phyloP scores from a whole-genome alignment of 495 filamentous ascomycete genomes.

The Clavariopsis aquatica region DNA sequence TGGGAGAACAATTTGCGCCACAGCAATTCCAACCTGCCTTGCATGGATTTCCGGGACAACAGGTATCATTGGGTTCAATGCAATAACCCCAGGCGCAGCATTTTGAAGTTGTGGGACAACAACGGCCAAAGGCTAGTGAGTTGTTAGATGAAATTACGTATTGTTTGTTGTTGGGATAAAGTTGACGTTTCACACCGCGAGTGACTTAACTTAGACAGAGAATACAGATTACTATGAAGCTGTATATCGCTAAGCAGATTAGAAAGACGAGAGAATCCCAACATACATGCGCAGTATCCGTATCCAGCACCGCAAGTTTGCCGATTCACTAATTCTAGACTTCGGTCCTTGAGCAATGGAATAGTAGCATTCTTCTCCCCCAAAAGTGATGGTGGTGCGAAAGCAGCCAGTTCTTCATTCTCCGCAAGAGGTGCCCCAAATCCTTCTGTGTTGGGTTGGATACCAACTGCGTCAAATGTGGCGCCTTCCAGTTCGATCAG shows the following conservation, averaged over 20 bases:
- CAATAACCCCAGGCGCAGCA: constrained; percentile 40
- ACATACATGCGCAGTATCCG: constrained; percentile 39
- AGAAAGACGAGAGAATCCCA: neutral
- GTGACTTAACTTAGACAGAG: too few species aligned
- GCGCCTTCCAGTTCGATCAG: neutral
- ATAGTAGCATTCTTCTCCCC: constrained; percentile 24
- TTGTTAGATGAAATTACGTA: too few species aligned
- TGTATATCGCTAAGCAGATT: neutral
- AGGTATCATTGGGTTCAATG: constrained; percentile 27
- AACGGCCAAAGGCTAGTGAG: constrained; percentile 30
- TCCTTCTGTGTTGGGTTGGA: neutral
- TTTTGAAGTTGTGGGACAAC: constrained; percentile 34
- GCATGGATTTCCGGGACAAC: constrained; percentile 39
- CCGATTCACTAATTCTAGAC: constrained; percentile 21
- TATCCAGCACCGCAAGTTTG: constrained; percentile 39
- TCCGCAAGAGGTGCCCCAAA: constrained; percentile 1
- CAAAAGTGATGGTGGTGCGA: constrained; percentile 8
- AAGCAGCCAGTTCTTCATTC: constrained; percentile 41
- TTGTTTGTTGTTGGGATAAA: too few species aligned
- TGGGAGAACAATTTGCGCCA: constrained; percentile 34
- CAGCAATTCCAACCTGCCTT: constrained; percentile 37
- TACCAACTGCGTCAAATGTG: neutral
- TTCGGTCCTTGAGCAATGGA: constrained; percentile 19
- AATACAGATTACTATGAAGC: neutral
- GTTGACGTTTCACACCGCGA: too few species aligned